Percentiles rank a stretch among this genome's conserved stretches.
Evolutionary conservation across 805 yeast genomes (phyloP).

Genomic region (Suhomyces pyralidae): DNA sequence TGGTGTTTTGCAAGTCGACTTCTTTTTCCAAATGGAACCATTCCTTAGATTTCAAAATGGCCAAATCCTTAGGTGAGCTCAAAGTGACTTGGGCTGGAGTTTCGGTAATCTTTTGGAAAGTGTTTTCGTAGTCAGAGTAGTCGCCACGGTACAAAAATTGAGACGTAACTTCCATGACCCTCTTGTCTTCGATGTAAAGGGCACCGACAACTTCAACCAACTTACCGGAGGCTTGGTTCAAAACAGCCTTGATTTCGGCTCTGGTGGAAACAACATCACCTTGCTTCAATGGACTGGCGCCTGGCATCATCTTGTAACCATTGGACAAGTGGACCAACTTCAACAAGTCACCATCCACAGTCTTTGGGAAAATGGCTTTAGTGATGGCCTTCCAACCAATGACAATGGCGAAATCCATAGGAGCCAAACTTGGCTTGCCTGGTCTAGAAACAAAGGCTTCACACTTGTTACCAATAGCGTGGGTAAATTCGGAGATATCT

Average conservation of each 20-base stretch:
- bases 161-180: conserved; percentile 92
- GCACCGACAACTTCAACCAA: conserved; percentile 94
- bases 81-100: conserved; percentile 79
- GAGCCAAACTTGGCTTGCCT: conserved; percentile 83
- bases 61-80: conserved; percentile 79
- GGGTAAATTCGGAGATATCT: conserved; percentile 88
- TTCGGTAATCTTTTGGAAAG: conserved; percentile 85
- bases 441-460: conserved; percentile 92
- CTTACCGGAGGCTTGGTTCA: conserved; percentile 91
- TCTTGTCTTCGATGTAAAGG: conserved; percentile 65
- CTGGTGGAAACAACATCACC: conserved; percentile 81
- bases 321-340: conserved; percentile 92
- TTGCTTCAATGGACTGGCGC: conserved; percentile 82
- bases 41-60: conserved; percentile 91
- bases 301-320: conserved; percentile 89
- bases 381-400: conserved; percentile 98
- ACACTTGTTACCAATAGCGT: conserved; percentile 94
- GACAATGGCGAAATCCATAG: conserved; percentile 99
- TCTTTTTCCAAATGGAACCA: conserved; percentile 87
- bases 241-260: conserved; percentile 84
- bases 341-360: conserved; percentile 94
- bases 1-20: conserved; percentile 70
- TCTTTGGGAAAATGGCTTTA: conserved; percentile 95
- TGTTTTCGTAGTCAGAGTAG: conserved; percentile 83
- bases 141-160: conserved; percentile 95